Conservation (phyloP, 176 grass and related monocot genomes). For the Musa schizocarpa region DNA sequence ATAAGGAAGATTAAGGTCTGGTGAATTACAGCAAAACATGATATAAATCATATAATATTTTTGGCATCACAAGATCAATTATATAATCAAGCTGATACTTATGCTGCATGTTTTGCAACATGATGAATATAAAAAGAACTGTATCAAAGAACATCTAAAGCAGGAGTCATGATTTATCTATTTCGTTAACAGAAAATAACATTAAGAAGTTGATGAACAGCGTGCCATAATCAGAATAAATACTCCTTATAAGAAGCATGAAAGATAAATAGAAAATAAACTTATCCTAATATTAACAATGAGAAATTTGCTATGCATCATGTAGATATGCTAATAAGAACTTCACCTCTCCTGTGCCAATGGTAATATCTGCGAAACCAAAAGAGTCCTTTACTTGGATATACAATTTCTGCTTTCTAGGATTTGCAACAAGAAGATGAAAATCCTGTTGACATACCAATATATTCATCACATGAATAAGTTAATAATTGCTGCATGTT, state of each 20-base stretch:
- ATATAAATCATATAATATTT: too few species aligned
- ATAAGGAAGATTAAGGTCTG: too few species aligned
- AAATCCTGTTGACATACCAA: conserved; percentile 56
- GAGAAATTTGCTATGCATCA: background rate
- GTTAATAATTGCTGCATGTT: background rate
- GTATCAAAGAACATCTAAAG: background rate
- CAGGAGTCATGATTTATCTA: too few species aligned
- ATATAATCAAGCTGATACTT: too few species aligned
- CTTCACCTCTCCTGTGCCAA: conserved; percentile 75
- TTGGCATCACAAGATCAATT: too few species aligned
- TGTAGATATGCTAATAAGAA: background rate
- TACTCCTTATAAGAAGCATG: background rate
- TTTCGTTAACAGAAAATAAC: too few species aligned
- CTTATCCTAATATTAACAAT: background rate
- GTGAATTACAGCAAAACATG: too few species aligned
- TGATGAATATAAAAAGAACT: background rate
- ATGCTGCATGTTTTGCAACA: background rate
- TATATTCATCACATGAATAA: background rate
- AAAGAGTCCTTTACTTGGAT: conserved; percentile 80
- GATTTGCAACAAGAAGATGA: conserved; percentile 77
- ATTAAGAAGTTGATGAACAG: background rate
- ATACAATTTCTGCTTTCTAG: conserved; percentile 57
- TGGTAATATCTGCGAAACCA: conserved; percentile 66
- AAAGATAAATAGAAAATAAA: background rate
- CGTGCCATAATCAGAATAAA: background rate